Percentiles rank a stretch among this genome's conserved stretches.
phyloP scores from a whole-genome alignment of 331 rosid genomes.

The Spiraea crenata region DNA sequence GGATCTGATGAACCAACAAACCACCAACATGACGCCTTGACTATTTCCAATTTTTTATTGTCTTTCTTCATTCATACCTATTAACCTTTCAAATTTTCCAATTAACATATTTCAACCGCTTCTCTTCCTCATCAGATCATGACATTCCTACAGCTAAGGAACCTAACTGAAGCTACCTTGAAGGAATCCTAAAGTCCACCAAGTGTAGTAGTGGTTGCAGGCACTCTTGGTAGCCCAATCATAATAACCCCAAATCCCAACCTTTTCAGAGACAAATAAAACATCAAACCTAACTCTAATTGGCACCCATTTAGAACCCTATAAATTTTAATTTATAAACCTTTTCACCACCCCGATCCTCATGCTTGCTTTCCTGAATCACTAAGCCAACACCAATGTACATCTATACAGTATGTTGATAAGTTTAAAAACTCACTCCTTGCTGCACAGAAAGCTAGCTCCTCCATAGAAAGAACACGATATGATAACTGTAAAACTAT shows the following conservation, averaged over 20 bases:
- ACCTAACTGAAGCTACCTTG: not conserved
- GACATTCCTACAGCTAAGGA: not conserved
- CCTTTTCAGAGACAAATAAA: not conserved
- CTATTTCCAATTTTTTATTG: too few relatives aligned
- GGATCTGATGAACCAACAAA: too few relatives aligned
- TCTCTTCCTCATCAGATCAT: not conserved
- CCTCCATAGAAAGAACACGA: not conserved
- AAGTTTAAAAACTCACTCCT: not conserved
- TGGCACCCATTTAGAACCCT: not conserved
- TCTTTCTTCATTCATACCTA: too few relatives aligned
- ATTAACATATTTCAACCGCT: too few relatives aligned
- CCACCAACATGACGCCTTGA: too few relatives aligned
- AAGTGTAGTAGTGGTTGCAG: not conserved
- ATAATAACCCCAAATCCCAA: not conserved
- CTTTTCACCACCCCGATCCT: not conserved
- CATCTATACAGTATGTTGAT: not conserved
- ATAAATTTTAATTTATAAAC: not conserved
- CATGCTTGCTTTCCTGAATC: not conserved
- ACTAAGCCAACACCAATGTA: not conserved
- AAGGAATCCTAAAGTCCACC: not conserved
- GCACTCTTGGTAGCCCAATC: not conserved
- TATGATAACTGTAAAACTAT: too few relatives aligned
- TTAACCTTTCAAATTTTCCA: too few relatives aligned
- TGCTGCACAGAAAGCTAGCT: not conserved
- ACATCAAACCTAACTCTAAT: not conserved